Evolutionary conservation across 345 rosid genomes (phyloP).

Genomic region (Durio zibethinus): DNA sequence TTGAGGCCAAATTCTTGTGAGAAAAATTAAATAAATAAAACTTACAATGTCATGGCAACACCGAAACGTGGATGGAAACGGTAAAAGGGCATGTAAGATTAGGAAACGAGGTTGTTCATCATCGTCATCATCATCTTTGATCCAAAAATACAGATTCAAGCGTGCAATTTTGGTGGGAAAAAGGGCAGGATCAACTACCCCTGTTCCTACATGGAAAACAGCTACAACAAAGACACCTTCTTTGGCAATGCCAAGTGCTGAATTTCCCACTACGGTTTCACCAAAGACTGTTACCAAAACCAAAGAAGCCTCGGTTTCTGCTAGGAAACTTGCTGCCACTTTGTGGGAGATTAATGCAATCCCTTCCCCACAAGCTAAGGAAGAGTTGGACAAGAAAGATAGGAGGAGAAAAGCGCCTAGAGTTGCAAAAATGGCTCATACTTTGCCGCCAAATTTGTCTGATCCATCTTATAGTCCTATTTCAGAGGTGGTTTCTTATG

Average conservation of each 20-base stretch:
- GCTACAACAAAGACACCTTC: conserved; percentile 37
- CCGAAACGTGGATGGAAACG: conserved; percentile 33
- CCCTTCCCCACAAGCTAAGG: conserved; percentile 32
- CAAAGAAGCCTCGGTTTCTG: conserved; percentile 50
- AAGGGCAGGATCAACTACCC: conserved; percentile 63
- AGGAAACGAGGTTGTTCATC: conserved; percentile 90
- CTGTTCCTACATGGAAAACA: conserved; percentile 64
- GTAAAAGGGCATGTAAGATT: conserved; percentile 56
- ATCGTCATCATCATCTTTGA: conserved; percentile 74
- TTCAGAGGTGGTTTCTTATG: conserved; percentile 42
- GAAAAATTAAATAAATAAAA: neutral
- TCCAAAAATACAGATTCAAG: conserved; percentile 67
- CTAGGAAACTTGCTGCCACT: conserved; percentile 85
- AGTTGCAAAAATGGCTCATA: conserved; percentile 22
- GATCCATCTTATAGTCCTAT: conserved; percentile 54
- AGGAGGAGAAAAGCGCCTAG: conserved; percentile 30
- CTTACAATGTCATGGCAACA: conserved; percentile 33
- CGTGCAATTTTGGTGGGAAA: conserved; percentile 68
- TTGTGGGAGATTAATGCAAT: conserved; percentile 78
- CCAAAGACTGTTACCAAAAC: conserved; percentile 16
- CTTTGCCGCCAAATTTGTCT: conserved; percentile 39
- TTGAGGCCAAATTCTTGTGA: neutral
- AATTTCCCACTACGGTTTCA: conserved; percentile 15
- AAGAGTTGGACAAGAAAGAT: conserved; percentile 37
- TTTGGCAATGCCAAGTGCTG: conserved; percentile 33